Evolutionary conservation across 345 rosid species (phyloP).

Genomic region (Nephelium lappaceum): DNA sequence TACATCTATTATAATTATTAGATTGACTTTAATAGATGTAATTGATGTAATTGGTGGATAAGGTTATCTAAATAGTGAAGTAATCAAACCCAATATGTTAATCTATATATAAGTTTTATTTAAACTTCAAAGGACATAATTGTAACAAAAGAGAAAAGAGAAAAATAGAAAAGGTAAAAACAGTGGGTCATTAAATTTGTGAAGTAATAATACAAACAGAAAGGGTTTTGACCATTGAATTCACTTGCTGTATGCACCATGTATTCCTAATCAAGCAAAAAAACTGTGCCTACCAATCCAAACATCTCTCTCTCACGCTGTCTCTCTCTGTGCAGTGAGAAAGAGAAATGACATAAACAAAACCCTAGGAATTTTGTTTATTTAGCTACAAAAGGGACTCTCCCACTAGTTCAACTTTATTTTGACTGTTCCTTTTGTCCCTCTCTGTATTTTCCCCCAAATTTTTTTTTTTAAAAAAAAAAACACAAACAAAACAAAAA

Average conservation of each 20-base stretch:
- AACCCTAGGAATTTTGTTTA: constrained; percentile 31
- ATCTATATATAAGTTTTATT: too few species aligned
- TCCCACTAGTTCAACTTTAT: constrained; percentile 17
- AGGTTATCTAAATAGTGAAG: too few species aligned
- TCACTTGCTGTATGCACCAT: not conserved
- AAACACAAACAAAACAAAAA: not conserved
- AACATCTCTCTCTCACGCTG: not conserved
- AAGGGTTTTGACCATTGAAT: constrained; percentile 1
- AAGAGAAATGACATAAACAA: constrained; percentile 35
- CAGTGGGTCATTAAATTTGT: not conserved
- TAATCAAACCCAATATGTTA: too few species aligned
- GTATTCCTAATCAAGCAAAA: not conserved
- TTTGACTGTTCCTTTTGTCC: constrained; percentile 38
- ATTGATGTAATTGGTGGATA: too few species aligned
- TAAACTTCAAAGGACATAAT: too few species aligned
- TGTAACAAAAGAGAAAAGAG: too few species aligned
- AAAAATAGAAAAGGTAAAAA: not conserved
- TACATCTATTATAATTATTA: too few species aligned
- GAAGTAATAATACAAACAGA: not conserved
- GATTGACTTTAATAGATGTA: too few species aligned
- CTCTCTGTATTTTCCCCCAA: not conserved
- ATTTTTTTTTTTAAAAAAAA: constrained; percentile 13
- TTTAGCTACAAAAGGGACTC: constrained; percentile 30
- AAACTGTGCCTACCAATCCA: constrained; percentile 14
- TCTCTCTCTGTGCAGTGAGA: constrained; percentile 20